A percentile compares a stretch with the other conserved stretches of the same genome.
These are phyloP conservation scores for Aspergillus sp. DNA, from an alignment of 2,329 filamentous ascomycete genomes.

Conservation along the genomic window DNA sequence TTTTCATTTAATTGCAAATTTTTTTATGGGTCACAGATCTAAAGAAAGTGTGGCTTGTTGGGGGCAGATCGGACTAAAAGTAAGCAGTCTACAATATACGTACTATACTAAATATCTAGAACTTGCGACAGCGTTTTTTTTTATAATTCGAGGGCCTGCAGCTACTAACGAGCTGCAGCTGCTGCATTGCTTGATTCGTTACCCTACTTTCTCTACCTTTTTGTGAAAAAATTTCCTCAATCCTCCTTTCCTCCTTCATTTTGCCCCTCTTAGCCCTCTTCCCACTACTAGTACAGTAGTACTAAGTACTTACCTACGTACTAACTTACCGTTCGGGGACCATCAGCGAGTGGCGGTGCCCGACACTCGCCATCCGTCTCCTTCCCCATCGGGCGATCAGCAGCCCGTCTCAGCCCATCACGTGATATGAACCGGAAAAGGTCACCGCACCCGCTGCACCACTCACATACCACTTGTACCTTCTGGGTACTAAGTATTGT, in stretches of 20 bases:
- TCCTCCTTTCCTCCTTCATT: background rate
- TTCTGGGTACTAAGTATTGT: too few relatives aligned
- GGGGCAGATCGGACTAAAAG: background rate
- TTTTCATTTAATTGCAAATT: background rate
- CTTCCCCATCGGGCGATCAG: background rate
- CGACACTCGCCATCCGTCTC: background rate
- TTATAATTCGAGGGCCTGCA: background rate
- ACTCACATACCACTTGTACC: too few relatives aligned
- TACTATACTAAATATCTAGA: too few relatives aligned
- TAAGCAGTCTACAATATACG: too few relatives aligned
- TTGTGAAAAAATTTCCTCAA: background rate
- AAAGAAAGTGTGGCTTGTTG: background rate
- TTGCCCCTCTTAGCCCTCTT: background rate
- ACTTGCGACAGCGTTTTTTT: background rate
- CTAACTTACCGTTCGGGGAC: background rate
- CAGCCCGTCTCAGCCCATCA: background rate
- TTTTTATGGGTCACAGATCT: background rate
- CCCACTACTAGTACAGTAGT: background rate
- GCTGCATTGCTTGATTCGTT: background rate
- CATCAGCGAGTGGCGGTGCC: background rate
- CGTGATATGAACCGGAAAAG: background rate
- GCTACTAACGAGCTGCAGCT: background rate
- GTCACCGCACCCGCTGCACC: background rate
- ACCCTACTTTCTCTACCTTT: background rate
- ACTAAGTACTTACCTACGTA: too few relatives aligned